Base-by-base conservation (phyloP, 2,329 filamentous ascomycete genomes). In the Bipolaris victoriae region DNA sequence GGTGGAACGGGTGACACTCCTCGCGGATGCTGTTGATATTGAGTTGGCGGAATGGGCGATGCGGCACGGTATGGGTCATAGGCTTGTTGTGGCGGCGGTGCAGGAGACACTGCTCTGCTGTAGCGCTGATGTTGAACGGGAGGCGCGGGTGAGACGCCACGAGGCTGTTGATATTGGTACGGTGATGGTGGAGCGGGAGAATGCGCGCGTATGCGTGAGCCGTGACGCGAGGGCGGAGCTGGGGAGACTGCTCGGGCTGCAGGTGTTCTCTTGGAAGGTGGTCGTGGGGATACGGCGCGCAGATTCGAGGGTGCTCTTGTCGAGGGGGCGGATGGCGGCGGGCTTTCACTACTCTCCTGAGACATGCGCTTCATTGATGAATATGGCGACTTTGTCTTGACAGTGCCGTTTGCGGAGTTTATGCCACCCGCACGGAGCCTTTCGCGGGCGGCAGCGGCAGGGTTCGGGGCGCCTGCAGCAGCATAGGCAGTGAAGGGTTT, bases 401-500 rank as follows among this genome's bases (percentile, higher is more conserved):
- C 61, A 41, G 73, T 76, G 39, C 72, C 74, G 57, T 68, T 65
- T 20, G 71, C 63, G 45, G 73, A 70, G 16, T 69, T 46, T 10
- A 70, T 33, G n/a, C 66, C 74, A 47, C 70, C 68, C 11, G 67
- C 62, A 49, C 71, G 74, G 49, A 73, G 63, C 36, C 72, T 64
- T 56, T 77, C 71, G 16, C 75, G 67, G 36, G 74, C 72, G 5
- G 75, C 72, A 3, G 77, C 74, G 7, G 72, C 74, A 11, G 78
- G 76, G 59, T 79, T 80, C n/a, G 78, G 78, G 26, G 73, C 67
- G 40, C 66, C 62, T 49, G 77, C 78, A 61, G 60, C 78, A 63
- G 74, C 81, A 69, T 88, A 87, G n/a, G 86, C 86, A 59, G 86
- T 85, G 65, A 88, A 89, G 4, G 86, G 86, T 69, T 87, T 88